phyloP scores from a whole-genome alignment of 2,329 filamentous ascomycete genomes.

The Paracamarosporium sp. region DNA sequence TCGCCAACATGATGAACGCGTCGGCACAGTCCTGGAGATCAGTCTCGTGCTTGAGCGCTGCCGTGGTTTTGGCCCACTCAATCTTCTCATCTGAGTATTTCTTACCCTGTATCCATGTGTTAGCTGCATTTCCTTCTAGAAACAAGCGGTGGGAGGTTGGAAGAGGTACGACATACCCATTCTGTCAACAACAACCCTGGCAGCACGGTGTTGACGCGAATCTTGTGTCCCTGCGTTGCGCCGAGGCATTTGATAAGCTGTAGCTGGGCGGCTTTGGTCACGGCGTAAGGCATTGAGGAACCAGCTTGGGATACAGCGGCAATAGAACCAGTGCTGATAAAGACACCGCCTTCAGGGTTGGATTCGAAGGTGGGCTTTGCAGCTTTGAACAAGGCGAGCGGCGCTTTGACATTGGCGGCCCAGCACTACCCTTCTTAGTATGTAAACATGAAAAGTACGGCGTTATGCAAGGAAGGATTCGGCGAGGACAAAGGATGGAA shows the following conservation, averaged over 20 bases:
- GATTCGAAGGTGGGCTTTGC: slow-evolving; percentile 65
- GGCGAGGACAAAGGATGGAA: slow-evolving; percentile 3
- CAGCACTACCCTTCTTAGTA: slow-evolving; percentile 56
- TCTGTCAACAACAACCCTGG: slow-evolving; percentile 70
- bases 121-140: not conserved
- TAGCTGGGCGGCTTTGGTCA: slow-evolving; percentile 77
- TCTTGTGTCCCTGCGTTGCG: slow-evolving; percentile 66
- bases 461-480: slow-evolving; percentile 22
- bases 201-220: slow-evolving; percentile 69
- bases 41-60: slow-evolving; percentile 65
- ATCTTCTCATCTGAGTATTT: slow-evolving; percentile 66
- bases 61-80: slow-evolving; percentile 59
- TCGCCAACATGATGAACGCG: slow-evolving; percentile 61
- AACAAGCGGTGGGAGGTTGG: not conserved
- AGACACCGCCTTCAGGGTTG: slow-evolving; percentile 68
- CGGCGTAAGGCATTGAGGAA: slow-evolving; percentile 73
- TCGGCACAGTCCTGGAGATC: slow-evolving; percentile 62
- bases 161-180: slow-evolving; percentile 31
- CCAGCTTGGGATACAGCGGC: slow-evolving; percentile 62
- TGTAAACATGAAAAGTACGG: slow-evolving; percentile 13
- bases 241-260: slow-evolving; percentile 73
- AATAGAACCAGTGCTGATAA: slow-evolving; percentile 69
- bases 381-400: slow-evolving; percentile 59
- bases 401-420: slow-evolving; percentile 65
- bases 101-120: slow-evolving; percentile 52